Conservation (phyloP, 2,329 filamentous ascomycete genomes). For the Fusarium abutilonis region DNA sequence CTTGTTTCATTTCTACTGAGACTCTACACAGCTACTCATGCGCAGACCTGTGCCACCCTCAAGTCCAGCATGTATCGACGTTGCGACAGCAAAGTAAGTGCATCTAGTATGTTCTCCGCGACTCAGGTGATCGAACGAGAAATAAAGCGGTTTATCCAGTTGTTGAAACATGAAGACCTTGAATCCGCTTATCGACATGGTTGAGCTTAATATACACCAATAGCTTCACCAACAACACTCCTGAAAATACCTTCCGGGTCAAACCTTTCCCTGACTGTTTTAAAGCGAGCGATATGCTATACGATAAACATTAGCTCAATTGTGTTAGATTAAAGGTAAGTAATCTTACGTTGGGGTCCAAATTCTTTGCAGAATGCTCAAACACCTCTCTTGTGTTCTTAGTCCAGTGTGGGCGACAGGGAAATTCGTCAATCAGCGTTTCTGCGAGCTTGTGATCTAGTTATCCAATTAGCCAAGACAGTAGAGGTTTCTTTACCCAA, state of each 20-base stretch:
- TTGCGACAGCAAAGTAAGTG: too few species aligned
- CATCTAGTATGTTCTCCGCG: too few species aligned
- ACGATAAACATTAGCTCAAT: neutral
- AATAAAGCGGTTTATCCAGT: too few species aligned
- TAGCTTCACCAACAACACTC: conserved; percentile 57
- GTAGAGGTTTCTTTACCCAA: neutral
- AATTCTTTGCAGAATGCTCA: conserved; percentile 55
- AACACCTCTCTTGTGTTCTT: conserved; percentile 63
- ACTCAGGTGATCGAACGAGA: too few species aligned
- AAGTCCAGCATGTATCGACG: too few species aligned
- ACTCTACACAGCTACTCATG: too few species aligned
- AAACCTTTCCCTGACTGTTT: conserved; percentile 58
- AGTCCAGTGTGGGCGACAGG: conserved; percentile 63
- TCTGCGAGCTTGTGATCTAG: conserved; percentile 56
- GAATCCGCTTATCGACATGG: neutral
- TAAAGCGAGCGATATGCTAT: conserved; percentile 58
- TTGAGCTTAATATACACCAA: neutral
- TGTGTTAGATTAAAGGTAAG: neutral
- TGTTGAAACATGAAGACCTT: neutral
- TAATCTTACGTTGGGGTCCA: conserved; percentile 55
- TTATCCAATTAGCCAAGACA: conserved; percentile 27
- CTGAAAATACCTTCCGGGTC: conserved; percentile 59
- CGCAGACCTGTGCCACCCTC: too few species aligned
- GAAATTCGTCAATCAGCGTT: conserved; percentile 60
- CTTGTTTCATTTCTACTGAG: too few species aligned